Evolutionary conservation across 2,329 filamentous ascomycete species (phyloP).

Genomic region (Rasamsonia emersonii): DNA sequence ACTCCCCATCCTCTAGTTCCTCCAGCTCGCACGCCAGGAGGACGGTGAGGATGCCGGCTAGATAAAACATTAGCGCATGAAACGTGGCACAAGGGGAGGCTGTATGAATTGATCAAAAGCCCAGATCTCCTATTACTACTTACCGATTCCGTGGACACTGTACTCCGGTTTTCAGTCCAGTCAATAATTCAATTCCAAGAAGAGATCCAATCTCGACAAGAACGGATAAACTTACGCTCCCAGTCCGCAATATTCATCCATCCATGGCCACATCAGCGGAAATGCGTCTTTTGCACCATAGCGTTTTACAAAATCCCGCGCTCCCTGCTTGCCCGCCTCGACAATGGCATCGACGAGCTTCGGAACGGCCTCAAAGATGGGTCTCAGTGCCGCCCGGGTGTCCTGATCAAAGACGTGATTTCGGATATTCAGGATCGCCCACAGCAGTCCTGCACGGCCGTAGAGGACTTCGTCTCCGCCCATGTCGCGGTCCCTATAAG

Average conservation of each 20-base stretch:
- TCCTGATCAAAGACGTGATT: constrained; percentile 15
- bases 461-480: constrained; percentile 32
- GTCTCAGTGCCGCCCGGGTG: constrained; percentile 12
- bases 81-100: no score
- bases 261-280: constrained; percentile 35
- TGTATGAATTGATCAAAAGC: no score
- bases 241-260: constrained; percentile 25
- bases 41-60: constrained; percentile 30
- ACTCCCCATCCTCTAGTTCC: constrained; percentile 18
- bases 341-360: constrained; percentile 25
- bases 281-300: constrained; percentile 23
- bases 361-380: constrained; percentile 21
- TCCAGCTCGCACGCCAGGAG: constrained; percentile 26
- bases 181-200: no score
- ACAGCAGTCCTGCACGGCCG: constrained; percentile 31
- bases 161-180: no score
- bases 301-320: constrained; percentile 19
- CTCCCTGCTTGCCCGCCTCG: constrained; percentile 23
- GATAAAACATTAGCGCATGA: constrained; percentile 3
- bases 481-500: constrained; percentile 17
- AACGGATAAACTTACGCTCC: constrained; percentile 25
- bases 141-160: constrained; percentile 16
- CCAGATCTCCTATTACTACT: no score
- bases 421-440: constrained; percentile 27
- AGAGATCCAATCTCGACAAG: no score